phyloP scores from a whole-genome alignment of 371 early-diverging fungal species.

The Rhizomucor pusillus region DNA sequence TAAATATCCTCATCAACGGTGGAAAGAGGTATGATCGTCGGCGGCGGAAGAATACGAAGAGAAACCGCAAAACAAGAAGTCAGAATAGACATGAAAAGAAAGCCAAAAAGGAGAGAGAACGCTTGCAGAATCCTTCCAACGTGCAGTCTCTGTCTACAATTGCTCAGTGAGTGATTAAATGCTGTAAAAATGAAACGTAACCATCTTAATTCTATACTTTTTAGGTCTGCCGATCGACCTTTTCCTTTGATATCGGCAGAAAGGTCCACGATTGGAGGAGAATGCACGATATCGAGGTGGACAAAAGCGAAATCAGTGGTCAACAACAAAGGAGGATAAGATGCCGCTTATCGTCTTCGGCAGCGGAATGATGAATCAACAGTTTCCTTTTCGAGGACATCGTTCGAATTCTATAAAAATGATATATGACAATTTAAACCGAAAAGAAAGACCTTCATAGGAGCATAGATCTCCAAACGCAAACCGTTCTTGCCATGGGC shows the following conservation, averaged over 20 bases:
- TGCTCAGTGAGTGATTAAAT: no score
- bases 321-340: neutral
- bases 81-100: neutral
- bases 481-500: no score
- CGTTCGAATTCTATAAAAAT: neutral
- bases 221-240: neutral
- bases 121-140: neutral
- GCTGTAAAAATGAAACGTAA: no score
- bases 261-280: neutral
- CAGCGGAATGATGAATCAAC: neutral
- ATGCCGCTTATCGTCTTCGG: neutral
- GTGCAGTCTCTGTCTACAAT: no score
- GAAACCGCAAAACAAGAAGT: neutral
- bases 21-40: slow-evolving; percentile 3
- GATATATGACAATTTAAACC: no score
- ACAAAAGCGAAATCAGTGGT: neutral
- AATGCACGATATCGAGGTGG: neutral
- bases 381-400: neutral
- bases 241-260: neutral
- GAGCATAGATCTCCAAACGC: no score
- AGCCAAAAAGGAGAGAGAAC: neutral
- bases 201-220: no score
- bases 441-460: no score
- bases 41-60: neutral
- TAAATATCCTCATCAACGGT: slow-evolving; percentile 11